A percentile compares a stretch with the other conserved stretches of the same genome.
Conservation (phyloP, 345 rosid genomes). For the Noccaea caerulescens region DNA sequence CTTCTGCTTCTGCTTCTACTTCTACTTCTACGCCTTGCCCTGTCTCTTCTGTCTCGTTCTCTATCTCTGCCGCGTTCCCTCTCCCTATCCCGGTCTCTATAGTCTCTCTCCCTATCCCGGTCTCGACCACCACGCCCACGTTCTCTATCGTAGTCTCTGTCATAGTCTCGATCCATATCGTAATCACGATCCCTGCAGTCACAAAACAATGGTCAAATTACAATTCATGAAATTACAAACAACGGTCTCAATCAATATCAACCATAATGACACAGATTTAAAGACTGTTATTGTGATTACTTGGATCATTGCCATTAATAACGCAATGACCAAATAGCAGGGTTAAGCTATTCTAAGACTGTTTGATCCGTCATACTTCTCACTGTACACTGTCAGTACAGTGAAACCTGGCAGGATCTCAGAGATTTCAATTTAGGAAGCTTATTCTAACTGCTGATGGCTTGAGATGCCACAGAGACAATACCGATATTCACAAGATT, state of each 20-base stretch:
- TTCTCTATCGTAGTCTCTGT: constrained; percentile 57
- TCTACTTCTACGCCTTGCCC: constrained; percentile 73
- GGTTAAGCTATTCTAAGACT: constrained; percentile 30
- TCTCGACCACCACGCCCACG: constrained; percentile 59
- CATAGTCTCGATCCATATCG: constrained; percentile 63
- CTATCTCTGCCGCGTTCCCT: constrained; percentile 79
- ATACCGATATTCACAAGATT: constrained; percentile 4
- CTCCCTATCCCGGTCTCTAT: constrained; percentile 74
- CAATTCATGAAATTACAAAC: constrained; percentile 2
- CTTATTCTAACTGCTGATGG: constrained; percentile 54
- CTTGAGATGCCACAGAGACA: constrained; percentile 65
- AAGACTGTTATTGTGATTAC: too few relatives aligned
- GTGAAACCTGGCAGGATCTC: constrained; percentile 97
- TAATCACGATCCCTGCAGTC: constrained; percentile 61
- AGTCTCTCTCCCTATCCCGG: constrained; percentile 63
- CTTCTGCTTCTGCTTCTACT: constrained; percentile 78
- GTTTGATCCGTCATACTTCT: constrained; percentile 98
- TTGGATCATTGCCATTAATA: neutral
- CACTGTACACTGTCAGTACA: constrained; percentile 98
- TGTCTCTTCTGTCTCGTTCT: constrained; percentile 74
- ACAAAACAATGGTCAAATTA: neutral
- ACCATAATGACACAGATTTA: neutral
- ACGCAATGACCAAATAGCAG: constrained; percentile 1
- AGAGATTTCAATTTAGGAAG: constrained; percentile 67
- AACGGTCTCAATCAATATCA: constrained; percentile 19